Base-by-base conservation (phyloP, 768 basidiomycete genomes). In the Suillus occidentalis region DNA sequence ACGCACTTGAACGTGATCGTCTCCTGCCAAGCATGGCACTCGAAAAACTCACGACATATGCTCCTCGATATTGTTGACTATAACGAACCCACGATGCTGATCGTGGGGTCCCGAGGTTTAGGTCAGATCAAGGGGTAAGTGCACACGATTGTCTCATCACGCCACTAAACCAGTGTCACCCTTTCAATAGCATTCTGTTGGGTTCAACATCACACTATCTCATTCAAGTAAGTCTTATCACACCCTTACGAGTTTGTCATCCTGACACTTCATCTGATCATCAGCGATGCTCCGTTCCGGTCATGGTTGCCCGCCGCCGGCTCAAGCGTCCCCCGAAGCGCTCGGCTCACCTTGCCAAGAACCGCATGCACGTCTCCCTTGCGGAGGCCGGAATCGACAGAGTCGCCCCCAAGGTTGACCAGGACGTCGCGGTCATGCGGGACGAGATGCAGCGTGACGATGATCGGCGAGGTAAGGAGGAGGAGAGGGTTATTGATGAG, bases 151-250 rank as follows among this genome's bases (percentile, higher is more conserved):
- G 16, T 40, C 25, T 20, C 40, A 20, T 37, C 25, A 42, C 18
- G 58, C 40, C 58, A 34, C 22, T 40, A 20, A 60, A 59, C 10
- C 9, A 61, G 7, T n/a, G 34, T 55, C 12, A 34, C 12, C 20
- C 18, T 36, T n/a, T 61, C 13, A 58, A 20, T 70, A 95, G 95
- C 34, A 96, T 97, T 69, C 83, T 98, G 4, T 87, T 98, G 43
- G 96, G 95, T 16, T 96, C 94, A 4, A 98, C 95, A 1, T 97
- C 94, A 1, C 94, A 98, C 76, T 98, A 98, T 73, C 86, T 95
- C 56, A 92, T 94, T 53, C 90, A 94, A 82, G 88, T 89, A 65
- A 67, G 78, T 69, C 63, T 59, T 63, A 59, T 22, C 42, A 18
- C 10, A 49, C 39, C 52, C 43, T 42, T 42, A 6, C 14, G 57